Evolutionary conservation across 176 grass and related monocot genomes (phyloP).

Genomic region (Stipa capillata): DNA sequence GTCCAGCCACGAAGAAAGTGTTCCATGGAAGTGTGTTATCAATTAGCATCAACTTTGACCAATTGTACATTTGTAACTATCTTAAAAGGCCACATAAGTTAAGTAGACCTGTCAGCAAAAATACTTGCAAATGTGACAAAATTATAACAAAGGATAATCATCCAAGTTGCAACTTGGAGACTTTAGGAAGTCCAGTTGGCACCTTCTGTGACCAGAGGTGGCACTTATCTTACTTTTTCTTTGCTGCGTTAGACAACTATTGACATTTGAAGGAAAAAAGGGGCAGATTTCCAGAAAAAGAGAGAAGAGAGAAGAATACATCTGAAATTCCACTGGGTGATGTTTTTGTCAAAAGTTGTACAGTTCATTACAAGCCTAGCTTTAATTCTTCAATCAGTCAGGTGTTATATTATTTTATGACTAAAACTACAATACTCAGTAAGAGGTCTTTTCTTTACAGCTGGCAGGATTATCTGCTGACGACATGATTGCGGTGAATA

Average conservation of each 20-base stretch:
- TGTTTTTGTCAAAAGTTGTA: not conserved
- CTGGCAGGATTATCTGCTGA: constrained; percentile 63
- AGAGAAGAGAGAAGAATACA: too few relatives aligned
- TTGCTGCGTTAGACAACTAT: too few relatives aligned
- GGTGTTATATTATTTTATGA: not conserved
- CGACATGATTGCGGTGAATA: constrained; percentile 69
- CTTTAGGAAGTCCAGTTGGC: not conserved
- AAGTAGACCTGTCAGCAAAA: not conserved
- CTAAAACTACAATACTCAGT: not conserved
- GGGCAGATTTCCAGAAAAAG: too few relatives aligned
- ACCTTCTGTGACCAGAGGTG: not conserved
- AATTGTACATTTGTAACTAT: not conserved
- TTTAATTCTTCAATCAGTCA: not conserved
- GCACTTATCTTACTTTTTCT: not conserved
- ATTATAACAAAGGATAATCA: not conserved
- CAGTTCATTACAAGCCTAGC: not conserved
- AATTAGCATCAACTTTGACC: not conserved
- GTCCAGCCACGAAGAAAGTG: not conserved
- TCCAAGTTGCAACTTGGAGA: not conserved
- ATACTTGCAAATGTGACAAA: not conserved
- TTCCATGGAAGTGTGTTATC: not conserved
- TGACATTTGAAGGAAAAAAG: too few relatives aligned
- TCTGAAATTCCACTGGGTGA: not conserved
- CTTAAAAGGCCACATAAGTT: not conserved
- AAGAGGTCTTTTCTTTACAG: constrained; percentile 36